Conservation (phyloP, 1,284 basidiomycete species). For the Cutaneotrichosporon cyanovorans region DNA sequence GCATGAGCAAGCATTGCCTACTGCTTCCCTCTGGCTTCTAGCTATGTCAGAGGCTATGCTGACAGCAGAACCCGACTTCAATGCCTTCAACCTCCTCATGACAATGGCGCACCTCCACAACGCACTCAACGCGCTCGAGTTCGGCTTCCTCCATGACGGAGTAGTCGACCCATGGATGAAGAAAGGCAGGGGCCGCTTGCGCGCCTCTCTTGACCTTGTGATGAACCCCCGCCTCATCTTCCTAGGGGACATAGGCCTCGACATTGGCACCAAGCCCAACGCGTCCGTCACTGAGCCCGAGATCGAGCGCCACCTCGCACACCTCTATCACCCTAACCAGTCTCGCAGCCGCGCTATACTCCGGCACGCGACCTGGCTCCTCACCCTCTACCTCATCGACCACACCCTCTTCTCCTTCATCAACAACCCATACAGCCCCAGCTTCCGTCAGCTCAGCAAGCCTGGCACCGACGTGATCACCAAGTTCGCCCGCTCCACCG, state of each 20-base stretch:
- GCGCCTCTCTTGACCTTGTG: constrained; percentile 25
- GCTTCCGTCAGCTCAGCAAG: no score
- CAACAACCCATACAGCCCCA: no score
- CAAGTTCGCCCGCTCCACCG: no score
- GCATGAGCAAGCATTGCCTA: neutral
- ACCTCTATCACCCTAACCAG: neutral
- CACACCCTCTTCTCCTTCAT: constrained; percentile 30
- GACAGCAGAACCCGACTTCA: constrained; percentile 24
- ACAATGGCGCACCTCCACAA: constrained; percentile 29
- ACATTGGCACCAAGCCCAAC: constrained; percentile 4
- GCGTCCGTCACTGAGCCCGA: neutral
- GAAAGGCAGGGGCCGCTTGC: constrained; percentile 11
- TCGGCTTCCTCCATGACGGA: constrained; percentile 21
- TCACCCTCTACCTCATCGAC: constrained; percentile 23
- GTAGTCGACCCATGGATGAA: constrained; percentile 28
- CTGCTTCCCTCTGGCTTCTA: no score
- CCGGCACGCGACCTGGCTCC: neutral
- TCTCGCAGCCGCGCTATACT: constrained; percentile 15
- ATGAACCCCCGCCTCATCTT: constrained; percentile 32
- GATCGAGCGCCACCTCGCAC: constrained; percentile 20
- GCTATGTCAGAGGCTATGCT: neutral
- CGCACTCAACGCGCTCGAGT: constrained; percentile 30
- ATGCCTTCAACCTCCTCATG: constrained; percentile 31
- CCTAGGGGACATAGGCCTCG: constrained; percentile 21
- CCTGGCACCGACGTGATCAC: no score